Base-by-base conservation (phyloP, 306 rosid species). In the Cicer pinnatifidum region DNA sequence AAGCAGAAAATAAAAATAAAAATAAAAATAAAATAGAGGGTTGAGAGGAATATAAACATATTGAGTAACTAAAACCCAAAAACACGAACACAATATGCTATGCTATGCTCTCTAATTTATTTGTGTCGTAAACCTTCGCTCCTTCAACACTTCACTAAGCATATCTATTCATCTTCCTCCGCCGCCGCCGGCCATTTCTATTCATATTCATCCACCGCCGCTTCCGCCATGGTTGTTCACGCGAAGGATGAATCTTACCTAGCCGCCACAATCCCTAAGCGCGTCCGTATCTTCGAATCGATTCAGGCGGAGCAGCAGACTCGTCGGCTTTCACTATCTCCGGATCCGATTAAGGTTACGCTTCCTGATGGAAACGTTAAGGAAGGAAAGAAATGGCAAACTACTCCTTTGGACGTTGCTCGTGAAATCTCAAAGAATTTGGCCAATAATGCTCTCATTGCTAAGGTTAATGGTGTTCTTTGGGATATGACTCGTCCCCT, bases 401-500 rank as follows among this genome's bases (percentile, higher is more conserved):
- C 97, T 0, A 81, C 98, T 44, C 98, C 97, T 1, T 15, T 91
- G 0, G 97, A 91, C 40, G 71, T 94, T 1, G 98, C 97, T 9
- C 89, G 72, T 64, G 97, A 82, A 50, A 91, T 94, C 71, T 87
- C 96, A 0, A 94, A 94, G 85, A 88, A 89, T 41, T 75, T 94
- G 64, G 96, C 97, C 0, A 76, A 87, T 1, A 89, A 78, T 44
- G 96, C 97, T 0, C 82, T 93, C 82, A 94, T 94, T 77, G 80
- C 98, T 6, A 85, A 80, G 84, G 98, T 94, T 57, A 82, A 94
- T 86, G 98, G 92, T 33, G 87, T 77, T n/a, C 69, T 91, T 6
- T 89, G 98, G 98, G 98, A 93, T 79, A 89, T 93, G 94, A 37
- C 72, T 16, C 82, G 98, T 39, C 96, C 97, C 1, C 73, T 94